Percentiles rank a stretch among this genome's conserved stretches.
Conservation (phyloP, 1,284 basidiomycete species). For the Neolentinus lepideus region DNA sequence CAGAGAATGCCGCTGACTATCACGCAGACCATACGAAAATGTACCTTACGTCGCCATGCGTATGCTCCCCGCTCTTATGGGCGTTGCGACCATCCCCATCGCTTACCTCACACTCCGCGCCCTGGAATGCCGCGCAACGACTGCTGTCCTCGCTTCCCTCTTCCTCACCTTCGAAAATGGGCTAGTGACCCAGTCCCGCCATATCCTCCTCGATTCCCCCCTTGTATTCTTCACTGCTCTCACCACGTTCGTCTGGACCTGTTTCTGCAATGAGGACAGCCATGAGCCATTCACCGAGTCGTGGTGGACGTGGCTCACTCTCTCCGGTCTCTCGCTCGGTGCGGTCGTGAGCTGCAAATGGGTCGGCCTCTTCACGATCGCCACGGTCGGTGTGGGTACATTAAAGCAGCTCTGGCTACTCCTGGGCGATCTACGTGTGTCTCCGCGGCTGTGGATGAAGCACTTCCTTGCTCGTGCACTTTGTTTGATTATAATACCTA, state of each 20-base stretch:
- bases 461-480: conserved; percentile 89
- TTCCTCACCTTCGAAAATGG: conserved; percentile 98
- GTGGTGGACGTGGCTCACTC: conserved; percentile 94
- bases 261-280: conserved; percentile 89
- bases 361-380: conserved; percentile 99
- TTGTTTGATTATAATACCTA: conserved; percentile 83
- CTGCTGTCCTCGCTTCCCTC: conserved; percentile 83
- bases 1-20: not conserved
- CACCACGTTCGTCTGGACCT: conserved; percentile 81
- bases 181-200: conserved; percentile 89
- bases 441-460: conserved; percentile 67
- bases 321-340: conserved; percentile 86
- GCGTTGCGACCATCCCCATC: conserved; percentile 84
- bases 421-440: conserved; percentile 81
- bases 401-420: conserved; percentile 86
- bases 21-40: conserved; percentile 65
- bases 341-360: conserved; percentile 95
- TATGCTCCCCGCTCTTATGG: conserved; percentile 84
- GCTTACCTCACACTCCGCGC: conserved; percentile 92
- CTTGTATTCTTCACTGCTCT: conserved; percentile 97
- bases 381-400: conserved; percentile 85
- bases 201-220: conserved; percentile 96
- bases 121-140: conserved; percentile 85
- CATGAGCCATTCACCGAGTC: conserved; percentile 70
- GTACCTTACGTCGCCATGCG: conserved; percentile 98